A percentile compares a stretch with the other conserved stretches of the same genome.
phyloP scores from a whole-genome alignment of 495 filamentous ascomycete species.

The Penicillium longicatenatum region DNA sequence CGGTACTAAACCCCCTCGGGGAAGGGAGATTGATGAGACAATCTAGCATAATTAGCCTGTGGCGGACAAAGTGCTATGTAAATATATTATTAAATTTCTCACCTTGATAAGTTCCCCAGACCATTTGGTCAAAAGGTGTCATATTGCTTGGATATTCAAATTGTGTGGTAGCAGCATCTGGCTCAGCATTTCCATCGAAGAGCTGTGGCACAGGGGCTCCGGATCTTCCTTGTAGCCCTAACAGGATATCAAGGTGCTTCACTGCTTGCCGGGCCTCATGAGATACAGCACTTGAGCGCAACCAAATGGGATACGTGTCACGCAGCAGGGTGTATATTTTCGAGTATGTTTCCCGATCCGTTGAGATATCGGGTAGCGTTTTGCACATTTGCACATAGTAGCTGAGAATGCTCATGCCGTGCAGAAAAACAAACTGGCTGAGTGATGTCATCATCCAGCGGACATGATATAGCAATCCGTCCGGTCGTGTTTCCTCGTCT shows the following conservation, averaged over 20 bases:
- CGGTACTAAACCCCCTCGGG: no score
- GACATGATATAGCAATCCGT: neutral
- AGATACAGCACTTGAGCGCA: neutral
- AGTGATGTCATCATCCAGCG: conserved; percentile 2
- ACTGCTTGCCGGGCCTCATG: conserved; percentile 1
- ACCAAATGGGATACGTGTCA: neutral
- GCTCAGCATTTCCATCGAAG: neutral
- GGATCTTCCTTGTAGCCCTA: neutral
- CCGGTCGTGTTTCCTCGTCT: neutral
- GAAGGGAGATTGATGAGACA: no score
- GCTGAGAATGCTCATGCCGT: neutral
- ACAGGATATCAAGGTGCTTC: neutral
- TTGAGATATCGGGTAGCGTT: neutral
- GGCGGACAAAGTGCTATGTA: no score
- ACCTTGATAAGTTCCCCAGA: neutral
- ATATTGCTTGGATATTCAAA: neutral
- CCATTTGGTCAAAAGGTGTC: neutral
- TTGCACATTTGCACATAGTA: neutral
- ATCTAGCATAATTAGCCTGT: no score
- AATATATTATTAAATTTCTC: neutral
- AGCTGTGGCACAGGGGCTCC: no score
- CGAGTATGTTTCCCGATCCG: neutral
- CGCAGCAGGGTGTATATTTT: neutral
- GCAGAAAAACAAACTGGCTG: neutral
- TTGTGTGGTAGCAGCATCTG: neutral